Evolutionary conservation across 768 basidiomycete species (phyloP).

Genomic region (Scleroderma bovista): DNA sequence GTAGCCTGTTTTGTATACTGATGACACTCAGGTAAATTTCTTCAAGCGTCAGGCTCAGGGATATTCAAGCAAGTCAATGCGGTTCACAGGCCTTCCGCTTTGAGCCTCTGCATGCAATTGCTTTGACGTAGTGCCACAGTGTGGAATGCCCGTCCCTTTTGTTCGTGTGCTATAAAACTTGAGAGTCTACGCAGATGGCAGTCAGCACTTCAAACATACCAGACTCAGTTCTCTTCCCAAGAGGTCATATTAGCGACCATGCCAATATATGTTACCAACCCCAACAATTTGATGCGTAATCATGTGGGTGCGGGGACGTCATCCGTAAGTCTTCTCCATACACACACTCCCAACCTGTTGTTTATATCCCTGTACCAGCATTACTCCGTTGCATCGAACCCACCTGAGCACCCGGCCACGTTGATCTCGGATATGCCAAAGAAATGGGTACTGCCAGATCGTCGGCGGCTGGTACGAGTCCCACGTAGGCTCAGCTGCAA

Average conservation of each 20-base stretch:
- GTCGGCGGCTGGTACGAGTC: constrained; percentile 12
- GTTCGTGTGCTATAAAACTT: no score
- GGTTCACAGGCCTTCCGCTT: no score
- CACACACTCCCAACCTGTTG: not conserved
- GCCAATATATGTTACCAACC: not conserved
- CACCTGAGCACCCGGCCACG: constrained; percentile 13
- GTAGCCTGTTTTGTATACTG: no score
- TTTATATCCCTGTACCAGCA: constrained; percentile 5
- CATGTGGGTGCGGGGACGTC: not conserved
- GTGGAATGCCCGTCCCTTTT: no score
- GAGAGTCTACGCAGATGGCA: no score
- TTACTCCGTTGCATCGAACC: constrained; percentile 5
- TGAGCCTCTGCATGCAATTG: no score
- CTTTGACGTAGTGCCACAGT: no score
- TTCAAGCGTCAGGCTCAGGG: no score
- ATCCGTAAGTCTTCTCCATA: no score
- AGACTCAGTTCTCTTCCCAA: not conserved
- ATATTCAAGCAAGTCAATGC: no score
- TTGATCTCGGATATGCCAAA: constrained; percentile 14
- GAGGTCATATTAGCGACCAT: not conserved
- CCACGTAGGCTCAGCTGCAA: constrained; percentile 10
- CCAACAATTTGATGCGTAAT: not conserved
- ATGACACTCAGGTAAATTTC: no score
- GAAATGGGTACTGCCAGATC: constrained; percentile 10
- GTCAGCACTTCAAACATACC: not conserved